Conservation (phyloP, 1,139 yeast species). For the Scheffersomyces insectosa region DNA sequence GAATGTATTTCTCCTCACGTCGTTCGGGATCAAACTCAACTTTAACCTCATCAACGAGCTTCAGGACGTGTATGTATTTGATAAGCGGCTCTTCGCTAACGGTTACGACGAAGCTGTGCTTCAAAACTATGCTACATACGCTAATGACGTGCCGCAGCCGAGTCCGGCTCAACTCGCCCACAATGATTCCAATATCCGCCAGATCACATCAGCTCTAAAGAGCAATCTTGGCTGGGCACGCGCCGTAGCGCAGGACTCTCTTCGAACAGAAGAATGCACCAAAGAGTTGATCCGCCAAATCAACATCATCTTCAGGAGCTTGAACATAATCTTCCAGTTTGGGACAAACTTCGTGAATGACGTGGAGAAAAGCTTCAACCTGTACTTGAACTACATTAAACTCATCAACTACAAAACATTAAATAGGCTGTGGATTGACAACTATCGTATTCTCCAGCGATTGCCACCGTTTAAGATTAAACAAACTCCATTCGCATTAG, state of each 20-base stretch:
- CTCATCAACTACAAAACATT: constrained; percentile 49
- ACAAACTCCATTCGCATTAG: constrained; percentile 18
- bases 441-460: constrained; percentile 39
- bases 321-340: constrained; percentile 60
- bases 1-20: constrained; percentile 59
- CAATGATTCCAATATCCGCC: constrained; percentile 15
- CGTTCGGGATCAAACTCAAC: constrained; percentile 64
- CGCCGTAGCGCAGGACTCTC: constrained; percentile 21
- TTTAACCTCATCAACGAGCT: constrained; percentile 48
- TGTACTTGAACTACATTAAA: constrained; percentile 47
- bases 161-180: constrained; percentile 6
- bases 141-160: constrained; percentile 8
- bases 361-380: constrained; percentile 53
- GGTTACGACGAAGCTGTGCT: constrained; percentile 3
- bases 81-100: constrained; percentile 49
- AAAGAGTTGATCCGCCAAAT: constrained; percentile 26
- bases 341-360: constrained; percentile 52
- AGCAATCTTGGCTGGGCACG: constrained; percentile 31
- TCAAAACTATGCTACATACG: not conserved
- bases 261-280: constrained; percentile 19
- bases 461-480: constrained; percentile 31
- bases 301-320: constrained; percentile 49
- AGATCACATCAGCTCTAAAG: constrained; percentile 24
- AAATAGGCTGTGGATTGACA: constrained; percentile 47
- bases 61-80: constrained; percentile 59